Base-by-base conservation (phyloP, 2,329 filamentous ascomycete species). In the Hypoxylon sp. region DNA sequence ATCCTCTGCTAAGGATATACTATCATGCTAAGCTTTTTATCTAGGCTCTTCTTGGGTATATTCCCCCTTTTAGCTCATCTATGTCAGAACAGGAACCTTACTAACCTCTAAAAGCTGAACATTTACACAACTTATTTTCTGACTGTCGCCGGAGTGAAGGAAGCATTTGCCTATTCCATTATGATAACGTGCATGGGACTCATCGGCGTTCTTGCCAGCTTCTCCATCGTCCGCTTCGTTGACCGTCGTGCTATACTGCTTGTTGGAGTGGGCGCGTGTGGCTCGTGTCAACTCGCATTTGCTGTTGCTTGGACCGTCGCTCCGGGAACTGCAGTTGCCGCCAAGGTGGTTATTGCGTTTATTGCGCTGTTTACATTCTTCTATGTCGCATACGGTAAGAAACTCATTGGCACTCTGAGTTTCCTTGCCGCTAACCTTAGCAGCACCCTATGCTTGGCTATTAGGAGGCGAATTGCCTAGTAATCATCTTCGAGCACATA, bases 391-490 rank as follows among this genome's bases (percentile, higher is more conserved):
- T 78, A 77, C 54, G 73, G 76, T 72, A 67, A 67, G 68, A 7
- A n/a, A 2, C 23, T 25, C 12, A 14, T 50, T 30, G 19, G n/a
- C 9, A 27, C 21, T 6, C 5, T 5, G 2, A 2, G 29, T 19
- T 27, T 25, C 6, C 8, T 32, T 25, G n/a, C 11, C 3, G 43
- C 66, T 67, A 32, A 64, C 41, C 14, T 50, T 30, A 37, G 8
- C 34, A 73, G 76, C 76, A 4, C 77, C 78, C 0, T 78, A 79
- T 66, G 78, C 78, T 9, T 81, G 78, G 77, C 75, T 81, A 12
- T 66, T 81, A 6, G 79, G 78, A 14, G 77, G 78, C 23, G 80
- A 81, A 65, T 75, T 78, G 32, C 79, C 79, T 1, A 80, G 77
- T 63, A 80, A 79, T 46, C 75, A 77, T 50, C 74, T 81, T 12